Evolutionary conservation across 768 basidiomycete genomes (phyloP).

Genomic region (Leccinum incarnatum): DNA sequence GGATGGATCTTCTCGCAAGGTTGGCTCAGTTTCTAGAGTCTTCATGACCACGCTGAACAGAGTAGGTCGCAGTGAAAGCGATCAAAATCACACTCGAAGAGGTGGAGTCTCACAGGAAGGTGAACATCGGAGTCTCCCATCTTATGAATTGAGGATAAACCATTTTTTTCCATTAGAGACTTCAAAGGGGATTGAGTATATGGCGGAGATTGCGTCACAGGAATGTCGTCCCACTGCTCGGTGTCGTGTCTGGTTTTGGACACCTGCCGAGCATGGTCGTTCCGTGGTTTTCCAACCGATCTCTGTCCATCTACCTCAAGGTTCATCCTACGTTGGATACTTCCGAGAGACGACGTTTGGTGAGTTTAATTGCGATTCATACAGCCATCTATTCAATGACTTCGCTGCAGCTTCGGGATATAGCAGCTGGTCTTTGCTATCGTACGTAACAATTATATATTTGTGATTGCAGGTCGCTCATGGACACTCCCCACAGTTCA

Average conservation of each 20-base stretch:
- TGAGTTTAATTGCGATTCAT: conserved; percentile 1
- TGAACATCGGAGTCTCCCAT: not conserved
- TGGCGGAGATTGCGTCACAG: conserved; percentile 15
- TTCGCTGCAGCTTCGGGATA: conserved; percentile 18
- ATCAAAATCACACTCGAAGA: conserved; percentile 5
- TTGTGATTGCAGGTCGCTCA: not conserved
- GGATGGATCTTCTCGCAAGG: conserved; percentile 4
- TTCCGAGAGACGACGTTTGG: conserved; percentile 7
- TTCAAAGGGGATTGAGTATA: conserved; percentile 31
- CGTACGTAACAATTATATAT: conserved; percentile 14
- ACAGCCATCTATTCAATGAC: not conserved
- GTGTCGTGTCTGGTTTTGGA: conserved; percentile 31
- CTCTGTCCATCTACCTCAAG: conserved; percentile 24
- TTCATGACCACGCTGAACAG: not conserved
- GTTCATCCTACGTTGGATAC: not conserved
- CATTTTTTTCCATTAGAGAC: conserved; percentile 8
- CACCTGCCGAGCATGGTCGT: conserved; percentile 29
- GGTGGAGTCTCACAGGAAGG: not conserved
- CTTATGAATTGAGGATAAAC: not conserved
- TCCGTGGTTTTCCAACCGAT: conserved; percentile 32
- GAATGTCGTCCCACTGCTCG: conserved; percentile 33
- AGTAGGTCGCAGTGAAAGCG: conserved; percentile 23
- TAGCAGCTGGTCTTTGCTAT: conserved; percentile 23
- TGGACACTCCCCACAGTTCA: conserved; percentile 17
- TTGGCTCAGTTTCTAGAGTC: not conserved